Evolutionary conservation across 495 filamentous ascomycete species (phyloP).

Genomic region (Aspergillus ellipticus): DNA sequence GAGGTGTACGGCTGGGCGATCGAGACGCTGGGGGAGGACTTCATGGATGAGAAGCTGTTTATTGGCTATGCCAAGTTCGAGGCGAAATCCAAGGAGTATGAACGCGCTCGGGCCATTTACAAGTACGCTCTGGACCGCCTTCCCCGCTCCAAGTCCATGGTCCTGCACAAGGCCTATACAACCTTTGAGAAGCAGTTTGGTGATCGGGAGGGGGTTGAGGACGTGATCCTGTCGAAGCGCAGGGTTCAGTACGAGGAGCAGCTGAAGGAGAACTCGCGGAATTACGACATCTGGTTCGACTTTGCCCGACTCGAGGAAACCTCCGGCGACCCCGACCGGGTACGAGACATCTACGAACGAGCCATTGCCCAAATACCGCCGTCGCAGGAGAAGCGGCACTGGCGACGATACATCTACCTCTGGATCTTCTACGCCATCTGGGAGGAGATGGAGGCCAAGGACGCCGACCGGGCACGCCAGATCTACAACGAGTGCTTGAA

Average conservation of each 20-base stretch:
- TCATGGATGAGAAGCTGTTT: constrained; percentile 95
- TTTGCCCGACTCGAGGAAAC: constrained; percentile 88
- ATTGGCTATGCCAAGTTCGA: constrained; percentile 91
- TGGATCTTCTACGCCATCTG: constrained; percentile 97
- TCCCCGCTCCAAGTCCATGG: constrained; percentile 78
- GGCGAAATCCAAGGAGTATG: constrained; percentile 89
- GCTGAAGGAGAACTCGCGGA: constrained; percentile 85
- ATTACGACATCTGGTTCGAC: constrained; percentile 97
- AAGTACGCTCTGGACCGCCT: constrained; percentile 93
- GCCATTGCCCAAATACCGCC: constrained; percentile 96
- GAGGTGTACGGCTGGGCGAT: constrained; percentile 90
- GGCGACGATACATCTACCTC: constrained; percentile 94
- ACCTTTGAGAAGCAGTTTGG: constrained; percentile 98
- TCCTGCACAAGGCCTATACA: constrained; percentile 87
- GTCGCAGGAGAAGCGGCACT: constrained; percentile 94
- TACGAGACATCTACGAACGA: constrained; percentile 91
- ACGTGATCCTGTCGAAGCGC: constrained; percentile 91
- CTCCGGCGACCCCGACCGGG: constrained; percentile 70
- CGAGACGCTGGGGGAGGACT: constrained; percentile 88
- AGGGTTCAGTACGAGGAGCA: constrained; percentile 92
- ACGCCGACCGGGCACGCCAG: constrained; percentile 75
- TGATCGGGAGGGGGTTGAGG: constrained; percentile 88
- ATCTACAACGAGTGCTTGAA: constrained; percentile 87
- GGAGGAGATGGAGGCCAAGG: constrained; percentile 83
- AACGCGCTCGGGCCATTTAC: constrained; percentile 93